phyloP scores from a whole-genome alignment of 305 asterid genomes.

The Fraxinus xanthoxyloides region DNA sequence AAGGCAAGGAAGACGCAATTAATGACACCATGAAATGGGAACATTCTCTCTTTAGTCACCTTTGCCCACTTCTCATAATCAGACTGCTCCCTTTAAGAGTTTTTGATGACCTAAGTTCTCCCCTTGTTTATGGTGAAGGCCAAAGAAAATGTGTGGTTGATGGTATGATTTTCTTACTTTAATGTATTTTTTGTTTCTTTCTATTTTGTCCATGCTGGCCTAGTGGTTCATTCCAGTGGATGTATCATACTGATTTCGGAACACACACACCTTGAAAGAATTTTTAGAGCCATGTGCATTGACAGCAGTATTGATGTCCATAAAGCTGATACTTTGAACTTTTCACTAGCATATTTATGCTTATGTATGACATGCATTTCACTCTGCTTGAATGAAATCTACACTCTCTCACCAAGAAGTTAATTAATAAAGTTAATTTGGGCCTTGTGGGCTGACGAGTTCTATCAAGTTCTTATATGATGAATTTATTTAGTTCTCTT shows the following conservation, averaged over 20 bases:
- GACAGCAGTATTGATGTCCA: background rate
- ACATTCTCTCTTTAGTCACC: constrained; percentile 57
- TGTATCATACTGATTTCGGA: background rate
- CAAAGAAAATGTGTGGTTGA: constrained; percentile 27
- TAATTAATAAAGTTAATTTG: background rate
- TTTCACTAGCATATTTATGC: background rate
- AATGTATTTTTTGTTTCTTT: background rate
- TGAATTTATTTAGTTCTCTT: background rate
- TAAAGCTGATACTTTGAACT: background rate
- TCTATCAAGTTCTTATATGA: background rate
- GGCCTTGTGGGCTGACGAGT: background rate
- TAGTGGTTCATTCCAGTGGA: background rate
- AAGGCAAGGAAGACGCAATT: constrained; percentile 30
- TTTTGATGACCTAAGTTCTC: constrained; percentile 66
- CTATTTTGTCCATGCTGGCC: constrained; percentile 6
- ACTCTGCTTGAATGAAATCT: background rate
- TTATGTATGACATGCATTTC: background rate
- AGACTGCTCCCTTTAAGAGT: constrained; percentile 83
- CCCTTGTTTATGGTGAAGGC: constrained; percentile 61
- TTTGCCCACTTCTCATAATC: constrained; percentile 83
- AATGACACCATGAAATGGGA: constrained; percentile 40
- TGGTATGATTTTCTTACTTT: constrained; percentile 44
- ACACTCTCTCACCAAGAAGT: background rate
- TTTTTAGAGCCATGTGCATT: background rate
- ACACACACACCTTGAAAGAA: background rate